These are phyloP conservation scores for Neurospora sp. DNA, from an alignment of 495 filamentous ascomycete species.

Conservation along the genomic window DNA sequence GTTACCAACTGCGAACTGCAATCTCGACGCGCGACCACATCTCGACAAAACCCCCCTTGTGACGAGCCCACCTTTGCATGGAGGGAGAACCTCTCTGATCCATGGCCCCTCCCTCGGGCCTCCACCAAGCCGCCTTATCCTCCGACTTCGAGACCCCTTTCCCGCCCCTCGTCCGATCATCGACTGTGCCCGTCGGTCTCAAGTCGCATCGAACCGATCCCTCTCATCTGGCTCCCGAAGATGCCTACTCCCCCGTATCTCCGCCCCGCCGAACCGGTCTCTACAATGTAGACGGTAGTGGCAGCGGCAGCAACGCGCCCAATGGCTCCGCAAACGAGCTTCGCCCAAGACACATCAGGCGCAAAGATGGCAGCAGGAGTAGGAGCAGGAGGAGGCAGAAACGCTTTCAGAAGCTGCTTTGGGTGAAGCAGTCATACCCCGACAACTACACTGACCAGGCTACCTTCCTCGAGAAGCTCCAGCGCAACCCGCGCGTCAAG, in stretches of 20 bases:
- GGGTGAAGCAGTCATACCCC: slow-evolving; percentile 96
- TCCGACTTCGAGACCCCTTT: slow-evolving; percentile 20
- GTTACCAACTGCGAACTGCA: neutral
- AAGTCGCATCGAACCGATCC: slow-evolving; percentile 32
- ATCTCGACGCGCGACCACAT: neutral
- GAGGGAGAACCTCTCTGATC: slow-evolving; percentile 6
- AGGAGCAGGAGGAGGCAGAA: slow-evolving; percentile 48
- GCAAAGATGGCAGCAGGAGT: slow-evolving; percentile 22
- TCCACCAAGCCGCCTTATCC: slow-evolving; percentile 19
- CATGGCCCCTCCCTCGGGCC: slow-evolving; percentile 29
- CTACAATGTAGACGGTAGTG: slow-evolving; percentile 24
- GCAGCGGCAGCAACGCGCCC: slow-evolving; percentile 10
- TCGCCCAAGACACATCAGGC: slow-evolving; percentile 18
- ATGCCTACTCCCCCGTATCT: slow-evolving; percentile 59
- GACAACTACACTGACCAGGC: slow-evolving; percentile 97
- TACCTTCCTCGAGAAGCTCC: slow-evolving; percentile 90
- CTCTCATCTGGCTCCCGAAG: slow-evolving; percentile 65
- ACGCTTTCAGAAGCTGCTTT: slow-evolving; percentile 90
- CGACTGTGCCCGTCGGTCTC: slow-evolving; percentile 28
- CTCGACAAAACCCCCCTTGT: neutral
- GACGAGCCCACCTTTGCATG: slow-evolving; percentile 10
- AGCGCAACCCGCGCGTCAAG: slow-evolving; percentile 86
- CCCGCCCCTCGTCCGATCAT: slow-evolving; percentile 25
- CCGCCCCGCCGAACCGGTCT: slow-evolving; percentile 44
- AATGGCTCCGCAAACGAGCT: slow-evolving; percentile 2